These are phyloP conservation scores for Tricholoma flavovirens DNA, from an alignment of 768 basidiomycete genomes.

Conservation along the genomic window DNA sequence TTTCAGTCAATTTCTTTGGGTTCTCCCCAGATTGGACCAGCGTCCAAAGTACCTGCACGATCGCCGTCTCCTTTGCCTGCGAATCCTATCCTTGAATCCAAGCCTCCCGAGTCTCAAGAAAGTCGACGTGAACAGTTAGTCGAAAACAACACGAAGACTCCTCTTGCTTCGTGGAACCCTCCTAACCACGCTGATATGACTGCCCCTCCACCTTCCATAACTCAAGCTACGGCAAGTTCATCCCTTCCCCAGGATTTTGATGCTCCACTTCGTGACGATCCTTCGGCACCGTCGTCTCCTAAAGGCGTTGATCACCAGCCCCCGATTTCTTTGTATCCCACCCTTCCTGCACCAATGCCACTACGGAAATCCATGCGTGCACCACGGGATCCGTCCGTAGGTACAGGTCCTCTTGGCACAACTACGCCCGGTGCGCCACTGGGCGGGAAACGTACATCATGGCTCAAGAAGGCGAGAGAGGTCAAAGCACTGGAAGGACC, in stretches of 20 bases:
- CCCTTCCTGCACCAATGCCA: conserved; percentile 63
- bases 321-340: conserved; percentile 45
- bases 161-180: conserved; percentile 9
- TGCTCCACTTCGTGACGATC: conserved; percentile 31
- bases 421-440: conserved; percentile 36
- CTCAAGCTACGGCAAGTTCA: conserved; percentile 2
- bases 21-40: conserved; percentile 23
- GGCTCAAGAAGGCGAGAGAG: conserved; percentile 74
- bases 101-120: neutral
- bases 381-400: conserved; percentile 38
- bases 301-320: conserved; percentile 31
- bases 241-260: conserved; percentile 14
- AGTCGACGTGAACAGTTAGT: neutral
- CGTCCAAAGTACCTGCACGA: neutral
- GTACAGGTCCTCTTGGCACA: conserved; percentile 25
- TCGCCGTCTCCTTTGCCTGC: conserved; percentile 1
- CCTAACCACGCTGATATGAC: conserved; percentile 1
- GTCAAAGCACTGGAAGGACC: conserved; percentile 62
- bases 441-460: conserved; percentile 68
- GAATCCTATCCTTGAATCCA: neutral
- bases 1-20: conserved; percentile 35
- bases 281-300: conserved; percentile 16
- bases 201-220: conserved; percentile 4
- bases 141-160: conserved; percentile 4
- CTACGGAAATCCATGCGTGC: conserved; percentile 62